Evolutionary conservation across 1,284 basidiomycete species (phyloP).

Genomic region (Earliella scabrosa): DNA sequence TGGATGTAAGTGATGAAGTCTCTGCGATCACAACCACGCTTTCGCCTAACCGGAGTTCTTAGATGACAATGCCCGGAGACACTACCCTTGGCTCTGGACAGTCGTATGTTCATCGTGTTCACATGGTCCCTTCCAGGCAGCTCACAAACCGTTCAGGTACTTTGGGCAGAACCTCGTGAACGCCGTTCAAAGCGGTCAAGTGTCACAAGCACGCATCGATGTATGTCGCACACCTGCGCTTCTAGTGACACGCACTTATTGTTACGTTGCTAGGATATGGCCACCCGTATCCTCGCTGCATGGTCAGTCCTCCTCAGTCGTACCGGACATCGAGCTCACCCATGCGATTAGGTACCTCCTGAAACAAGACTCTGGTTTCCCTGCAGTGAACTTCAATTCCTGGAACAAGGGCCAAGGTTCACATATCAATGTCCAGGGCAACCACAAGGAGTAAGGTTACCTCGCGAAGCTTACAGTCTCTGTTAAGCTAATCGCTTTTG

Average conservation of each 20-base stretch:
- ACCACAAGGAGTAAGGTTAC: conserved; percentile 56
- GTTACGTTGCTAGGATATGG: conserved; percentile 51
- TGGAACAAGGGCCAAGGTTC: conserved; percentile 32
- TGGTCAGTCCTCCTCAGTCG: conserved; percentile 39
- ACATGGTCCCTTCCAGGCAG: too few species aligned
- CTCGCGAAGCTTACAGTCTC: conserved; percentile 1
- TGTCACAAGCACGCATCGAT: conserved; percentile 23
- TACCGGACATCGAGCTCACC: neutral
- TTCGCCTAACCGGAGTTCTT: neutral
- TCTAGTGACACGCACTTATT: neutral
- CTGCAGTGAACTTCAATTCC: conserved; percentile 46
- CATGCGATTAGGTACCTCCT: conserved; percentile 53
- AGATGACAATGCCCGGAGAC: conserved; percentile 70
- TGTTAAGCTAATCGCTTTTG: conserved; percentile 3
- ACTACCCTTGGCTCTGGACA: conserved; percentile 40
- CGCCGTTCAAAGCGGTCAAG: conserved; percentile 25
- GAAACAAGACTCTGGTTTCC: conserved; percentile 65
- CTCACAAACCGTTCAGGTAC: conserved; percentile 11
- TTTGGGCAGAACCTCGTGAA: conserved; percentile 26
- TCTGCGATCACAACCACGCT: neutral
- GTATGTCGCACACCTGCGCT: conserved; percentile 2
- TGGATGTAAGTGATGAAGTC: conserved; percentile 53
- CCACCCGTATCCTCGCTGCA: conserved; percentile 61
- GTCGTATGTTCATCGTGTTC: conserved; percentile 25
- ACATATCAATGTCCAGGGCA: conserved; percentile 42